Percentiles rank a stretch among this genome's conserved stretches.
Conservation (phyloP, 306 rosid genomes). For the Corylus avellana region DNA sequence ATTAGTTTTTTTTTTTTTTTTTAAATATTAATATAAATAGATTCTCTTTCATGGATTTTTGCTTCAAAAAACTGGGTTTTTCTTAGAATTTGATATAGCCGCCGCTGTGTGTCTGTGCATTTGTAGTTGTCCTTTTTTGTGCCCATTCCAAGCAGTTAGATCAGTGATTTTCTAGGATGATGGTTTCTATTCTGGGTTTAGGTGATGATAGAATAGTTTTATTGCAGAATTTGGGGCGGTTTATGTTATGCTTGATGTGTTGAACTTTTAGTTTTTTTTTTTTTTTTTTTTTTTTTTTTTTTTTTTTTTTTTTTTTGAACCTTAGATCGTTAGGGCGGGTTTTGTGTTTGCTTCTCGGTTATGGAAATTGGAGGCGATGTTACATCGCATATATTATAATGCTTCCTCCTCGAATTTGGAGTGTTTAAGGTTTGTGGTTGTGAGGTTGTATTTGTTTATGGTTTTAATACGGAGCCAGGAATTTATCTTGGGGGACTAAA, state of each 20-base stretch:
- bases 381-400: background rate
- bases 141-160: background rate
- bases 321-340: constrained; percentile 4
- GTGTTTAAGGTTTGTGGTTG: background rate
- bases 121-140: background rate
- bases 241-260: background rate
- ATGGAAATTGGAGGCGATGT: background rate
- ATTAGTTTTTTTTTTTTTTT: background rate
- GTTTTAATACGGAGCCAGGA: background rate
- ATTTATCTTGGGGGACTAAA: background rate
- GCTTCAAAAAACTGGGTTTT: constrained; percentile 4
- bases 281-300: background rate
- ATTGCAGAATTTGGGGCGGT: background rate
- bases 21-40: no score
- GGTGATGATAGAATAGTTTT: constrained; percentile 13
- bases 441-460: background rate
- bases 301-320: background rate
- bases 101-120: background rate
- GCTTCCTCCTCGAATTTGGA: background rate
- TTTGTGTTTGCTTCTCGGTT: constrained; percentile 29
- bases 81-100: constrained; percentile 5
- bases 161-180: background rate
- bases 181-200: background rate
- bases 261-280: background rate
- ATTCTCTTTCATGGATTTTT: constrained; percentile 9